Base-by-base conservation (phyloP, 148 eudicot species). In the Nyssa sinensis region DNA sequence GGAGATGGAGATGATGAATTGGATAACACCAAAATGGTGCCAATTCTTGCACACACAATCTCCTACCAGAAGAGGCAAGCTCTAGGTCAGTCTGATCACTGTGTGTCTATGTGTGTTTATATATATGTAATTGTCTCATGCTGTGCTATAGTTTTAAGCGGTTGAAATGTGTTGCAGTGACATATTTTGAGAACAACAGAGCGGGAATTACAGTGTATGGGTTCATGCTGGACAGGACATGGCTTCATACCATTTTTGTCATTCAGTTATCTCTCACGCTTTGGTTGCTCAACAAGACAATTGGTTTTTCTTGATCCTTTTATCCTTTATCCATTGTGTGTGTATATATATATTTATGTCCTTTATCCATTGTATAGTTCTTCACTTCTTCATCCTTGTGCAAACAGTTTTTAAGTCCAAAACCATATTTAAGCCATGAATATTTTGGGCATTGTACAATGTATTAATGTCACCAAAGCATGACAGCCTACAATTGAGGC, bases 21-120 rank as follows among this genome's bases (percentile, higher is more conserved):
- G 28, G 96, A 93, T 21, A 87, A 93, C 67, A 88, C 96, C 60
- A 86, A 90, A 25, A 81, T 93, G 85, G 75, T 90, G 31, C 98
- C 96, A 1, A 76, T 84, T 64, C 74, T 76, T 76, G 85, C 85
- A 0, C 80, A 85, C 27, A 87, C 98, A 24, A 83, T 93, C 44
- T 86, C 93, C 64, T 93, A 90, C 81, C 98, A 93, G 47, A 89
- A 85, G 85, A 83, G 96, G 70, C 98, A 93, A 85, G 96, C 98
- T 59, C 81, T 93, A 68, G 93, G 98, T 90, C 68, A 80, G 74
- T 73, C 3, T 41, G 1, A 30, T 11, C 30, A 39, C n/a, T 44
- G 12, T 44, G 51, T 44, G 17, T 44, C 19, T n/a, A n/a, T n/a
- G n/a, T n/a, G n/a, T n/a, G n/a, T n/a, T n/a, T n/a, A n/a, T n/a